Evolutionary conservation across 257 asterid genomes (phyloP).

Genomic region (Paulownia fortunei): DNA sequence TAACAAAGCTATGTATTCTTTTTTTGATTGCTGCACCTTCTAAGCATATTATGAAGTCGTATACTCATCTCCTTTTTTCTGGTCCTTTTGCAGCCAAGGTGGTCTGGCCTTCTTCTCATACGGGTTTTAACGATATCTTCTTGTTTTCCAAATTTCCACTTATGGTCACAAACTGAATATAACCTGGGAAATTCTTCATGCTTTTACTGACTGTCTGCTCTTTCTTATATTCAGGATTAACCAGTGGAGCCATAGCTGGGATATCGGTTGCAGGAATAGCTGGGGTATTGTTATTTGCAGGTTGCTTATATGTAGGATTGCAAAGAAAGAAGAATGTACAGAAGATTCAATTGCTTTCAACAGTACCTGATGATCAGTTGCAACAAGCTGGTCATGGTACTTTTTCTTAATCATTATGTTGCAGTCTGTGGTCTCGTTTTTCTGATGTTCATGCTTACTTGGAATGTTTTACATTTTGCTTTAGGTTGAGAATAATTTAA

Average conservation of each 20-base stretch:
- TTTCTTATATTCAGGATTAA: conserved; percentile 59
- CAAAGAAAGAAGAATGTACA: conserved; percentile 54
- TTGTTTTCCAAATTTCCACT: conserved; percentile 26
- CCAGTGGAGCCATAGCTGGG: conserved; percentile 81
- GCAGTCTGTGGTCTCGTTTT: conserved; percentile 15
- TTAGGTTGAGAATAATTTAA: not conserved
- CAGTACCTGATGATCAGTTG: conserved; percentile 51
- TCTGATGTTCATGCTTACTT: not conserved
- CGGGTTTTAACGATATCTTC: conserved; percentile 40
- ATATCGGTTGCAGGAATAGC: conserved; percentile 56
- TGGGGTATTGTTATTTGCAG: conserved; percentile 55
- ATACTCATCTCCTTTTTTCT: conserved; percentile 8
- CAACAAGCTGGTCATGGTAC: conserved; percentile 43
- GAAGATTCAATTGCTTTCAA: conserved; percentile 48
- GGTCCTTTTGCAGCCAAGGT: conserved; percentile 73
- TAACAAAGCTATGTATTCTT: not conserved
- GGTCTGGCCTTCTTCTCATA: conserved; percentile 46
- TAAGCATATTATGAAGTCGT: not conserved
- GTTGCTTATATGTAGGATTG: conserved; percentile 51
- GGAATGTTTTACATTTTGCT: conserved; percentile 1
- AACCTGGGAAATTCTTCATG: conserved; percentile 16
- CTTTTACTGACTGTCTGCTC: conserved; percentile 32
- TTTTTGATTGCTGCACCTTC: conserved; percentile 2
- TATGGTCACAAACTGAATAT: conserved; percentile 19
- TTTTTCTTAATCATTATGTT: conserved; percentile 22